A percentile compares a stretch with the other conserved stretches of the same genome.
These are phyloP conservation scores for Alternaria incomplexa DNA, from an alignment of 2,329 filamentous ascomycete species.

Conservation along the genomic window DNA sequence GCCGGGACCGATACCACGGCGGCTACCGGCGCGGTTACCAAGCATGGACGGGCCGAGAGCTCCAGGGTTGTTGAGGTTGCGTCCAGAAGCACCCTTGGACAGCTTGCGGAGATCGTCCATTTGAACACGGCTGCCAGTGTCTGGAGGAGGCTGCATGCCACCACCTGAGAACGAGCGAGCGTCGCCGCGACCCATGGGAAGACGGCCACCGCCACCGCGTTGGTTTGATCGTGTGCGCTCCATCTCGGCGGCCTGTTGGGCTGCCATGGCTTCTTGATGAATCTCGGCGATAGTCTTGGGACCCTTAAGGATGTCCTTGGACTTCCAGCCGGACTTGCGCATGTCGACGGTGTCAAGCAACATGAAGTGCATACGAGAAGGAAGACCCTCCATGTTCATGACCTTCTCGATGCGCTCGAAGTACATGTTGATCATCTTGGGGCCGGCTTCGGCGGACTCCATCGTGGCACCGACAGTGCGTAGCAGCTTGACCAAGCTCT, in stretches of 20 bases:
- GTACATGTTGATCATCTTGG: constrained; percentile 88
- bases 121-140: constrained; percentile 79
- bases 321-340: constrained; percentile 76
- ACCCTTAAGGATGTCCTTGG: constrained; percentile 90
- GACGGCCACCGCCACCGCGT: constrained; percentile 71
- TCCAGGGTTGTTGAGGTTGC: constrained; percentile 61
- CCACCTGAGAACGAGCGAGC: constrained; percentile 79
- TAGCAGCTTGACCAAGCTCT: constrained; percentile 92
- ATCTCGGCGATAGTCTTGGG: constrained; percentile 97
- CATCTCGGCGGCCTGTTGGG: constrained; percentile 80
- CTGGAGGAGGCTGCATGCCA: constrained; percentile 72
- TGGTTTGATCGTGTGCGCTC: constrained; percentile 64
- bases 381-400: constrained; percentile 75
- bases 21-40: constrained; percentile 87
- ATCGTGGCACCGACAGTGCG: constrained; percentile 90
- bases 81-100: constrained; percentile 63
- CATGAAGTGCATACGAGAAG: constrained; percentile 94
- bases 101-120: constrained; percentile 91
- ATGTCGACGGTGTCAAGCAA: constrained; percentile 92
- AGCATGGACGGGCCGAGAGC: constrained; percentile 84
- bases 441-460: constrained; percentile 79
- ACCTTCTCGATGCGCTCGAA: constrained; percentile 86
- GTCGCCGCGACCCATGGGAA: constrained; percentile 81
- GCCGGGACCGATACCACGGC: constrained; percentile 75
- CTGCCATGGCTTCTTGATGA: constrained; percentile 78